Base-by-base conservation (phyloP, 2,329 filamentous ascomycete species). In the Arachnopeziza araneosa region DNA sequence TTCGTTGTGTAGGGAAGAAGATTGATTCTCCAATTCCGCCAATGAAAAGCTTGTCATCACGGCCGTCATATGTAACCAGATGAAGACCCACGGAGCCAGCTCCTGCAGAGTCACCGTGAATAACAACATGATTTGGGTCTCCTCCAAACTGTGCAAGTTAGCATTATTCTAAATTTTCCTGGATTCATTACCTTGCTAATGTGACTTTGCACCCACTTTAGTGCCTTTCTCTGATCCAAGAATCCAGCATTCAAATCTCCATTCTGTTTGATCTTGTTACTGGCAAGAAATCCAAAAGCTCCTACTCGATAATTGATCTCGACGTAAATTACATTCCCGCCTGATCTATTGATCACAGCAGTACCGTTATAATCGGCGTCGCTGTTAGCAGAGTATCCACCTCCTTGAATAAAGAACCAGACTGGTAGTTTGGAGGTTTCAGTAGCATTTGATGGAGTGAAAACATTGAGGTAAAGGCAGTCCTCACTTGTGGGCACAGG, bases 31-130 rank as follows among this genome's bases (percentile, higher is more conserved):
- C 72, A 30, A 85, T 82, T 2, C 75, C 81, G 21, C 71, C 77
- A 5, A 79, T 75, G 69, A 86, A 86, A 0, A 86, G 74, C 2
- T 73, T 72, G 55, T 85, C 79, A 59, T 84, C 75, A 50, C 78
- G 70, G 2, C 79, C 79, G 4, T 75, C 75, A 60, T 79, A 80
- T 1, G 79, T 78, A 14, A 77, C 69, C 0, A 80, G 70, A 30
- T 82, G 80, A 14, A 69, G 68, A 1, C 77, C 77, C 2, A 81
- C 77, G 1, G 73, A 74, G 48, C 69, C 72, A 2, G 67, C 78
- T 14, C 77, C 76, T 8, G 77, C 76, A 32, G 73, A 76, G 63
- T 79, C 75, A 5, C 75, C 78, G 74, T 72, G 78, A 55, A 78
- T 70, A 0, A 75, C 77, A 3, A 78, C 75, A 57, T 75, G 72